A percentile compares a stretch with the other conserved stretches of the same genome.
These are phyloP conservation scores for Antitrichia curtipendula DNA, from an alignment of 225 moss, liverwort and hornwort genomes.

Conservation along the genomic window DNA sequence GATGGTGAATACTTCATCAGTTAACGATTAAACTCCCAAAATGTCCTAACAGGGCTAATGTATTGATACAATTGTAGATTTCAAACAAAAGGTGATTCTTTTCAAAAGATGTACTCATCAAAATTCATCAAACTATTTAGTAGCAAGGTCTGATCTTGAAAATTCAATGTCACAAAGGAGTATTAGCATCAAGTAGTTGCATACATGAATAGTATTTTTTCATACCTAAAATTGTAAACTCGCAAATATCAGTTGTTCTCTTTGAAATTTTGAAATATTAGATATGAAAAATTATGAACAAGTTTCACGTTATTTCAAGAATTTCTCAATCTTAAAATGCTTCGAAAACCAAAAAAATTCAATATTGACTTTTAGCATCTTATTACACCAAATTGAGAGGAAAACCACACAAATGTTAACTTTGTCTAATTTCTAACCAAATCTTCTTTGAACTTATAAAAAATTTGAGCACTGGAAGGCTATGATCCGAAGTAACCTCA, in stretches of 20 bases:
- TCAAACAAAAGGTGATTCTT: background rate
- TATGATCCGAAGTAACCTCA: background rate
- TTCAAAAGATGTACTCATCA: background rate
- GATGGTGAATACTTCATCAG: background rate
- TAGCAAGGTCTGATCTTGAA: background rate
- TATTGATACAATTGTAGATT: background rate
- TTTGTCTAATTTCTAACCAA: background rate
- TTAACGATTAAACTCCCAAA: background rate
- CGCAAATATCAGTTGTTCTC: no score
- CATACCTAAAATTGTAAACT: background rate
- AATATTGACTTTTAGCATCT: background rate
- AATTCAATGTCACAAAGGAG: background rate
- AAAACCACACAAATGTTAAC: background rate
- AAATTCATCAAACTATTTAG: background rate
- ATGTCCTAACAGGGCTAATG: background rate
- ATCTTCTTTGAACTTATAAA: background rate
- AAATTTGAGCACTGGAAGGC: background rate
- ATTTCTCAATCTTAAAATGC: background rate
- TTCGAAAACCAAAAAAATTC: background rate
- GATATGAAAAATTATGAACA: background rate
- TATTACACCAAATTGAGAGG: background rate
- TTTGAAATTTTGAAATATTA: background rate
- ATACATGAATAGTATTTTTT: background rate
- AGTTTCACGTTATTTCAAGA: background rate
- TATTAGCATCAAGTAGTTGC: background rate